These are phyloP conservation scores for Wickerhamiella nectarea DNA, from an alignment of 805 yeast species.

Conservation along the genomic window DNA sequence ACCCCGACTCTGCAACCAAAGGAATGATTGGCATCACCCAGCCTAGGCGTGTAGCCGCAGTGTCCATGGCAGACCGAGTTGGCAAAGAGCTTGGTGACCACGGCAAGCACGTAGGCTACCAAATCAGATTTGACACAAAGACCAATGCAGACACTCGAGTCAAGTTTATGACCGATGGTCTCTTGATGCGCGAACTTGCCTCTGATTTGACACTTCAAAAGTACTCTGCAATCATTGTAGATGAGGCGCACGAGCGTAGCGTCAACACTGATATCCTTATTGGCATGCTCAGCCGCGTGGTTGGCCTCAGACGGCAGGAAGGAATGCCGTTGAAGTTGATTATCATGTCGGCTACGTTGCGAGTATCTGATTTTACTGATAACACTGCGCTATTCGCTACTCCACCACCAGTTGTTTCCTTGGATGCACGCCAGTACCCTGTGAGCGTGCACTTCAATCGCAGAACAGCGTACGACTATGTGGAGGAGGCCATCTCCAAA, in stretches of 20 bases:
- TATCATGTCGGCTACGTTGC: constrained; percentile 92
- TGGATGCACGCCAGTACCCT: constrained; percentile 88
- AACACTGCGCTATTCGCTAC: constrained; percentile 54
- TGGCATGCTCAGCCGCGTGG: constrained; percentile 84
- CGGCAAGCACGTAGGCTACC: constrained; percentile 72
- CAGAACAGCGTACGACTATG: constrained; percentile 61
- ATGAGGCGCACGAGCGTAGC: constrained; percentile 97
- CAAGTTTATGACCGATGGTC: constrained; percentile 96
- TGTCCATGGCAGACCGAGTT: constrained; percentile 73
- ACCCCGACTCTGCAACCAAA: constrained; percentile 44
- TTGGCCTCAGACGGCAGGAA: constrained; percentile 44
- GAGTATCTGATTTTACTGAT: constrained; percentile 87
- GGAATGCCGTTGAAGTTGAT: constrained; percentile 63
- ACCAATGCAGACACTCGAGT: constrained; percentile 48
- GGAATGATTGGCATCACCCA: constrained; percentile 97
- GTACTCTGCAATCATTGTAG: constrained; percentile 79
- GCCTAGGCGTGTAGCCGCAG: constrained; percentile 80
- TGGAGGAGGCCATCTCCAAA: constrained; percentile 76
- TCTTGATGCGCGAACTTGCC: constrained; percentile 83
- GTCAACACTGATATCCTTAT: constrained; percentile 90
- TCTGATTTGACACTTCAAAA: constrained; percentile 64
- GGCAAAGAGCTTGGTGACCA: constrained; percentile 58
- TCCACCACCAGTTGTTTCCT: constrained; percentile 73
- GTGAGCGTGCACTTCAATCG: constrained; percentile 83
- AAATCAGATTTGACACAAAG: constrained; percentile 73